These are phyloP conservation scores for Trifolium pratense DNA, from an alignment of 306 rosid species.

Conservation along the genomic window DNA sequence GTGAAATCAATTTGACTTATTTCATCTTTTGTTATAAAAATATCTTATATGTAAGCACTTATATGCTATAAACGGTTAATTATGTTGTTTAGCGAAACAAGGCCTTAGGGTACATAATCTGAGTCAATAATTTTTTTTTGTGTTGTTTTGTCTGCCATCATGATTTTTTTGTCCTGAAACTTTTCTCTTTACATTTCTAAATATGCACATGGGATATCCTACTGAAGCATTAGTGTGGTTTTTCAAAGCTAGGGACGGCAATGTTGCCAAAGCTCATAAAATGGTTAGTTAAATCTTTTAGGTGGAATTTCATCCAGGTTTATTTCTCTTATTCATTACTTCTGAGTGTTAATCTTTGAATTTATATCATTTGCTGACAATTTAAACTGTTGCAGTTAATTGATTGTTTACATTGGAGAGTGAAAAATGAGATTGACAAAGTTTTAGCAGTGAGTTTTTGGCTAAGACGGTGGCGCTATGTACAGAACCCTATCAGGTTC, in stretches of 20 bases:
- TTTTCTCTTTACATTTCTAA: constrained; percentile 58
- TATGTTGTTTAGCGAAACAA: too few relatives aligned
- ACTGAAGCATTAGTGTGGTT: constrained; percentile 65
- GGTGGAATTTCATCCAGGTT: constrained; percentile 14
- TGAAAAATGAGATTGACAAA: constrained; percentile 78
- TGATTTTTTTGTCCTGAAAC: constrained; percentile 24
- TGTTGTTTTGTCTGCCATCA: too few relatives aligned
- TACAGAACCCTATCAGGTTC: too few relatives aligned
- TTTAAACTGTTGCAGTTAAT: constrained; percentile 62
- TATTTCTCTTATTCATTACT: constrained; percentile 9
- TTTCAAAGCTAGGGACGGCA: constrained; percentile 90
- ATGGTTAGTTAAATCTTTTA: constrained; percentile 65
- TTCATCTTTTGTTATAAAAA: too few relatives aligned
- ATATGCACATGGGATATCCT: constrained; percentile 78
- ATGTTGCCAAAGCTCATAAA: constrained; percentile 84
- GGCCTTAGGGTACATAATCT: too few relatives aligned
- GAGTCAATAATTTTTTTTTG: too few relatives aligned
- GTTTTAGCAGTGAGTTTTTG: constrained; percentile 72
- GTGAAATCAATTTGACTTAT: too few relatives aligned
- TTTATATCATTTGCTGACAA: constrained; percentile 43
- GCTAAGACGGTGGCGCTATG: too few relatives aligned
- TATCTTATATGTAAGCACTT: too few relatives aligned
- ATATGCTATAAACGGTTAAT: too few relatives aligned
- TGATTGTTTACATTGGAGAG: constrained; percentile 90
- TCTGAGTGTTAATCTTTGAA: constrained; percentile 29